Evolutionary conservation across 176 grass and related monocot genomes (phyloP), one percentile per base, ranked within the genome.

Genomic region (Oryza australiensis): DNA sequence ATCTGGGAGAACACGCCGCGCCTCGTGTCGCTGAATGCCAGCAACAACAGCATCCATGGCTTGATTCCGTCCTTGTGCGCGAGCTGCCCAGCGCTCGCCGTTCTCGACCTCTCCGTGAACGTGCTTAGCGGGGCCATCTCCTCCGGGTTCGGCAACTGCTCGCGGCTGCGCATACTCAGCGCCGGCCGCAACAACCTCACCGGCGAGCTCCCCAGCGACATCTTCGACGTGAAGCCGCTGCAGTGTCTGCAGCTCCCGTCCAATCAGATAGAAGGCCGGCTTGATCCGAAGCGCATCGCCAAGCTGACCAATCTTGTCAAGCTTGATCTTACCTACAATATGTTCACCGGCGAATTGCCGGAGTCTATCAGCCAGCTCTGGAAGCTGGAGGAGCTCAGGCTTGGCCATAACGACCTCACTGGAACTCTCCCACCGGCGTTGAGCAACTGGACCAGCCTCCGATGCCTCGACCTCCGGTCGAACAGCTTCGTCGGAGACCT

Each of bases 401-500:
- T 91, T 7, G 48, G 8, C 5, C 4, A 33, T 13, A 91, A 88
- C 89, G 45, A 68, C 13, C 37, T 91, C 6, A 88, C 78, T 11
- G 86, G 89, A 29, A 73, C 15, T 1, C 68, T 91, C 43, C 89
- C 89, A 27, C 65, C 64, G 43, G 64, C 78, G 26, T 37, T 91
- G n/a, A 62, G 77, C 72, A 91, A 82, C 81, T 81, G 85, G 64
- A 85, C 82, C 0, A 41, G 16, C 14, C 89, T 91, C 73, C 62
- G 37, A 18, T 72, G 7, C 82, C 60, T 91, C 0, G 72, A 85
- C 35, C 76, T 91, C 28, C 72, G 60, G 15, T 70, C 64, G 6
- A 91, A 91, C 89, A 73, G 62, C 73, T 85, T 91, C 15, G 37
- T 76, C 23, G 89, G 82, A 1, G 67, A 88, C 38, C 77, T 91